These are phyloP conservation scores for Entonaema liquescens DNA, from an alignment of 495 filamentous ascomycete genomes.

Conservation along the genomic window DNA sequence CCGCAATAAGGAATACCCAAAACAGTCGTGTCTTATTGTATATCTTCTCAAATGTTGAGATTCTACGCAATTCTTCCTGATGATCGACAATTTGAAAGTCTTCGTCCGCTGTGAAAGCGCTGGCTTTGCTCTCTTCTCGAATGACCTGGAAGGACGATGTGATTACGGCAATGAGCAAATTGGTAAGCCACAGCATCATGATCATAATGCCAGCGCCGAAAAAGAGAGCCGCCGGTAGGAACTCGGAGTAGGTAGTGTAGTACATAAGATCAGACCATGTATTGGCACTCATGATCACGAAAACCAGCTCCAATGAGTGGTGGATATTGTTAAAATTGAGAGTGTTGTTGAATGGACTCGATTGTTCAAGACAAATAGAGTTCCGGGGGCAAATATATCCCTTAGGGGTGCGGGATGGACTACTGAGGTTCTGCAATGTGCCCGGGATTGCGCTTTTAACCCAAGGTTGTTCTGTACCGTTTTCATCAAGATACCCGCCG, in stretches of 20 bases:
- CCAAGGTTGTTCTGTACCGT: slow-evolving; percentile 71
- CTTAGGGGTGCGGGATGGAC: slow-evolving; percentile 67
- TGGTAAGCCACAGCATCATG: slow-evolving; percentile 95
- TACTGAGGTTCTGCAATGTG: slow-evolving; percentile 48
- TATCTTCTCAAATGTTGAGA: slow-evolving; percentile 68
- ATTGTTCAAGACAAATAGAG: slow-evolving; percentile 80
- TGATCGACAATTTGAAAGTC: slow-evolving; percentile 53
- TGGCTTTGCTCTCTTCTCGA: slow-evolving; percentile 91
- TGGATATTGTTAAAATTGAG: slow-evolving; percentile 95
- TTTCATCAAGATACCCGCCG: slow-evolving; percentile 75
- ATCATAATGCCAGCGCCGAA: slow-evolving; percentile 89
- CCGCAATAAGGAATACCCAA: slow-evolving; percentile 83
- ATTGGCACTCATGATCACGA: slow-evolving; percentile 98
- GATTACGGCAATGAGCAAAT: slow-evolving; percentile 96
- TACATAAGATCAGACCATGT: slow-evolving; percentile 96
- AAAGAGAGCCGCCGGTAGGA: slow-evolving; percentile 82
- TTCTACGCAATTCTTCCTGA: slow-evolving; percentile 57
- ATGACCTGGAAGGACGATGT: slow-evolving; percentile 99
- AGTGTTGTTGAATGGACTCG: slow-evolving; percentile 84
- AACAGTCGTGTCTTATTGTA: slow-evolving; percentile 78
- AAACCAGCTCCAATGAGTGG: slow-evolving; percentile 92
- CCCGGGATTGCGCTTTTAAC: slow-evolving; percentile 49
- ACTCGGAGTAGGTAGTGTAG: slow-evolving; percentile 89
- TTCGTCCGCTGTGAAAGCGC: slow-evolving; percentile 86
- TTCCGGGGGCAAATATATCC: slow-evolving; percentile 89